phyloP scores from a whole-genome alignment of 148 eudicot genomes.

The Diospyros lotus region DNA sequence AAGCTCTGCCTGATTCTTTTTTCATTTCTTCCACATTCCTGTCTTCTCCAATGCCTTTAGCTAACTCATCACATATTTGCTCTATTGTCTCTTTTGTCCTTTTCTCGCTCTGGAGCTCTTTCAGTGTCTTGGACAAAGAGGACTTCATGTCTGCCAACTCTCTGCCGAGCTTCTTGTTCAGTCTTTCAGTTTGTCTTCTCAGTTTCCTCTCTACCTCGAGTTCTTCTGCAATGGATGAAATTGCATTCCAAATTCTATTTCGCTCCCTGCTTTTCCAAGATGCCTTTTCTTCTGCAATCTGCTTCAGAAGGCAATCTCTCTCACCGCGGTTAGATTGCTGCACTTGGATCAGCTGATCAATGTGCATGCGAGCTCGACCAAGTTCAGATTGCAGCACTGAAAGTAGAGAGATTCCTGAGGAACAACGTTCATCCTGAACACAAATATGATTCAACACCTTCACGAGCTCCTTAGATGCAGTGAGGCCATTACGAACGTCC shows the following conservation, averaged over 20 bases:
- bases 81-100: conserved; percentile 70
- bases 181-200: conserved; percentile 67
- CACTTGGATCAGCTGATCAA: conserved; percentile 48
- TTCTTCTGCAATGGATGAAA: conserved; percentile 49
- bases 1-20: conserved; percentile 47
- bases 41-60: conserved; percentile 71
- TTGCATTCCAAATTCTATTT: conserved; percentile 42
- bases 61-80: conserved; percentile 83
- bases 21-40: conserved; percentile 70
- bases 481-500: conserved; percentile 54
- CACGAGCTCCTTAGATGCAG: conserved; percentile 49
- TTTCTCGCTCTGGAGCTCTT: conserved; percentile 61
- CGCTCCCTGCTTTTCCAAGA: conserved; percentile 58
- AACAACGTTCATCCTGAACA: conserved; percentile 48
- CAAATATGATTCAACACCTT: conserved; percentile 39
- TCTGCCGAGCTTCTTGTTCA: conserved; percentile 73
- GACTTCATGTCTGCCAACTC: conserved; percentile 64
- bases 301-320: conserved; percentile 34
- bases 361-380: conserved; percentile 32
- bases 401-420: conserved; percentile 53
- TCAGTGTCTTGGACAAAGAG: conserved; percentile 31
- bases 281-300: conserved; percentile 56
- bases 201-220: conserved; percentile 65
- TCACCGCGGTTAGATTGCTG: conserved; percentile 30
- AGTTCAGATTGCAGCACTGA: conserved; percentile 55